These are phyloP conservation scores for Medakamo hakoo DNA, from an alignment of 139 green algal genomes.

Conservation along the genomic window DNA sequence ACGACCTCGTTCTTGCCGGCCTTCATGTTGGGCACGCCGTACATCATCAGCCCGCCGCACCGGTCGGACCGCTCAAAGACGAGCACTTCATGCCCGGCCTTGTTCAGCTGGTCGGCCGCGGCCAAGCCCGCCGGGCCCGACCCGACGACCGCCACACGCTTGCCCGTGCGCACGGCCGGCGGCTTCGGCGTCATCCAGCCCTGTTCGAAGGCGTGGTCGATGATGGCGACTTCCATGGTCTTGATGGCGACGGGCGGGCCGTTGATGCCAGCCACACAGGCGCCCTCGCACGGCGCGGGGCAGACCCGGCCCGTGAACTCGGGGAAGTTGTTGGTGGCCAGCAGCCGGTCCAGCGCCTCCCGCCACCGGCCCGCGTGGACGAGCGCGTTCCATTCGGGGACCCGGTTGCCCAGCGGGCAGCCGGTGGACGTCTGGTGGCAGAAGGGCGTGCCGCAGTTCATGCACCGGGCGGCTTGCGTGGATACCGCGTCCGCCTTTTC, in stretches of 20 bases:
- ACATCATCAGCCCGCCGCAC: slow-evolving; percentile 93
- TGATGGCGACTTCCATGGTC: slow-evolving; percentile 86
- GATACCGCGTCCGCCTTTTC: slow-evolving; percentile 51
- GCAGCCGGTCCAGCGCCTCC: slow-evolving; percentile 76
- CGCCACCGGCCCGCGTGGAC: slow-evolving; percentile 82
- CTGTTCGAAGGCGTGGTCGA: slow-evolving; percentile 81
- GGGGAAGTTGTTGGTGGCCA: slow-evolving; percentile 98
- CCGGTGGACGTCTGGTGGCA: slow-evolving; percentile 66
- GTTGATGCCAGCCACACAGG: slow-evolving; percentile 92
- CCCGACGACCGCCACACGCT: slow-evolving; percentile 73
- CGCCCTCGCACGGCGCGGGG: slow-evolving; percentile 85
- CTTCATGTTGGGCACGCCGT: slow-evolving; percentile 96
- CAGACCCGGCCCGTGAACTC: slow-evolving; percentile 93
- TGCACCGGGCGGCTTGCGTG: slow-evolving; percentile 84
- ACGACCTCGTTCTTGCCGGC: slow-evolving; percentile 83
- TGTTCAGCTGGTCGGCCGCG: slow-evolving; percentile 95
- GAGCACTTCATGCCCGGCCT: slow-evolving; percentile 70
- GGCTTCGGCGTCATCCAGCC: slow-evolving; percentile 85
- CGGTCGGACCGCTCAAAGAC: slow-evolving; percentile 89
- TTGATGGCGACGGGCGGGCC: slow-evolving; percentile 94
- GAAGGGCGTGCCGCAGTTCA: slow-evolving; percentile 94
- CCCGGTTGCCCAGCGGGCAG: slow-evolving; percentile 87
- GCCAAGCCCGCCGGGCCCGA: slow-evolving; percentile 78
- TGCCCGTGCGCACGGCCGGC: slow-evolving; percentile 57
- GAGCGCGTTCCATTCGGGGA: slow-evolving; percentile 94